A percentile compares a stretch with the other conserved stretches of the same genome.
phyloP scores from a whole-genome alignment of 495 filamentous ascomycete genomes.

The Pyrenula aspistea region DNA sequence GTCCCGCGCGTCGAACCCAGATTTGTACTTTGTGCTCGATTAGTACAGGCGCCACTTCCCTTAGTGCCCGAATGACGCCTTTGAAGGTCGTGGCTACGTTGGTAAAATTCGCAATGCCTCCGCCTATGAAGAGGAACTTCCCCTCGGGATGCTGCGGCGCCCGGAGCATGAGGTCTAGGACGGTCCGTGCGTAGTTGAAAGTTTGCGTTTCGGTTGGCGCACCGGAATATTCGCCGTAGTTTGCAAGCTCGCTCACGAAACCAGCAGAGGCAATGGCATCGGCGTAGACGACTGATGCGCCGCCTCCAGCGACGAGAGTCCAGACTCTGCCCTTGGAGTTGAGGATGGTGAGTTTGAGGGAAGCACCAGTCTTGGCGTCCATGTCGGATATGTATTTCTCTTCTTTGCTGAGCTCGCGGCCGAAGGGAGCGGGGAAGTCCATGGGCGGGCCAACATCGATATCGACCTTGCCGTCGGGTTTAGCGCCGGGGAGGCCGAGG shows the following conservation, averaged over 20 bases:
- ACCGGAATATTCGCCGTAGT: constrained; percentile 99
- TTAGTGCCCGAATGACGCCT: constrained; percentile 94
- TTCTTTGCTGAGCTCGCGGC: constrained; percentile 94
- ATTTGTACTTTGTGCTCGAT: constrained; percentile 97
- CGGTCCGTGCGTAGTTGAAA: constrained; percentile 93
- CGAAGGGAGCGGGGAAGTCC: constrained; percentile 98
- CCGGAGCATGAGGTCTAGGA: constrained; percentile 95
- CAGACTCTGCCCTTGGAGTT: constrained; percentile 87
- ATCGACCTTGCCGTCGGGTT: constrained; percentile 61
- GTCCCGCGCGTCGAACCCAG: constrained; percentile 97
- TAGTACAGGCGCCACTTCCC: constrained; percentile 75
- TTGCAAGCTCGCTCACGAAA: constrained; percentile 91
- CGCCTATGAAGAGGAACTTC: constrained; percentile 98
- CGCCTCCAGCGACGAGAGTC: constrained; percentile 97
- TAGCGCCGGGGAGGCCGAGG: constrained; percentile 60
- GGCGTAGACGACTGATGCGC: constrained; percentile 97
- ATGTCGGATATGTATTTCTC: constrained; percentile 98
- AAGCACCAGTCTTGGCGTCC: constrained; percentile 98
- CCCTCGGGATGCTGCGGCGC: constrained; percentile 75
- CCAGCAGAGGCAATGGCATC: constrained; percentile 96
- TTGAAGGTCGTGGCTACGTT: constrained; percentile 96
- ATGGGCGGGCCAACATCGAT: constrained; percentile 96
- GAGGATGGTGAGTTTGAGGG: constrained; percentile 93
- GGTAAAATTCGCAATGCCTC: constrained; percentile 99
- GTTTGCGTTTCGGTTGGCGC: constrained; percentile 97